These are phyloP conservation scores for Raffaelea albimanens DNA, from an alignment of 2,329 filamentous ascomycete genomes.

Conservation along the genomic window DNA sequence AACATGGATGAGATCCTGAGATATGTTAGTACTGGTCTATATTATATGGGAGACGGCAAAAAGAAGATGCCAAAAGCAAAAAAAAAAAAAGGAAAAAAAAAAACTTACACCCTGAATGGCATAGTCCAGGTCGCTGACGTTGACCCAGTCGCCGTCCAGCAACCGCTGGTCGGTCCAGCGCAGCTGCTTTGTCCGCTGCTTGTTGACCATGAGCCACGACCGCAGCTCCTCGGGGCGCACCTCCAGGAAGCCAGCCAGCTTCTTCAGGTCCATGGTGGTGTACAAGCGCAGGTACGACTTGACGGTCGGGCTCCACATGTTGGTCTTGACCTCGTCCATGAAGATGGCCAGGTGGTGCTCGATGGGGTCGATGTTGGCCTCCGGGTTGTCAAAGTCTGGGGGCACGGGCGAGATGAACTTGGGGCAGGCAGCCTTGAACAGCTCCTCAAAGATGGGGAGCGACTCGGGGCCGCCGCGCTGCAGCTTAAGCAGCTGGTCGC, in stretches of 20 bases:
- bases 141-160: conserved; percentile 85
- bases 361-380: conserved; percentile 90
- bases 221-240: conserved; percentile 94
- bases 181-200: conserved; percentile 95
- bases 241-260: conserved; percentile 94
- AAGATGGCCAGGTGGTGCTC: conserved; percentile 97
- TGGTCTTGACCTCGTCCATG: conserved; percentile 99
- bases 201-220: conserved; percentile 91
- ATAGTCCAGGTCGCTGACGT: conserved; percentile 93
- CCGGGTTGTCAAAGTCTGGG: conserved; percentile 94
- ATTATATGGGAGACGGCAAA: not conserved
- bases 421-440: conserved; percentile 95
- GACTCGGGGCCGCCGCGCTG: conserved; percentile 93
- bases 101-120: conserved; percentile 80
- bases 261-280: conserved; percentile 98
- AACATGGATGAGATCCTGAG: conserved; percentile 89
- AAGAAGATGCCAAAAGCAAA: not conserved
- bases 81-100: conserved; percentile 3
- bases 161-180: conserved; percentile 87
- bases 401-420: conserved; percentile 98
- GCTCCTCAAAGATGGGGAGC: conserved; percentile 93
- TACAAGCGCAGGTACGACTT: conserved; percentile 98
- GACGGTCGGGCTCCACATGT: conserved; percentile 94
- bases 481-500: conserved; percentile 92
- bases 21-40: conserved; percentile 14